Conservation (phyloP, 1,284 basidiomycete genomes). For the Neotropicomus parvogracilis region DNA sequence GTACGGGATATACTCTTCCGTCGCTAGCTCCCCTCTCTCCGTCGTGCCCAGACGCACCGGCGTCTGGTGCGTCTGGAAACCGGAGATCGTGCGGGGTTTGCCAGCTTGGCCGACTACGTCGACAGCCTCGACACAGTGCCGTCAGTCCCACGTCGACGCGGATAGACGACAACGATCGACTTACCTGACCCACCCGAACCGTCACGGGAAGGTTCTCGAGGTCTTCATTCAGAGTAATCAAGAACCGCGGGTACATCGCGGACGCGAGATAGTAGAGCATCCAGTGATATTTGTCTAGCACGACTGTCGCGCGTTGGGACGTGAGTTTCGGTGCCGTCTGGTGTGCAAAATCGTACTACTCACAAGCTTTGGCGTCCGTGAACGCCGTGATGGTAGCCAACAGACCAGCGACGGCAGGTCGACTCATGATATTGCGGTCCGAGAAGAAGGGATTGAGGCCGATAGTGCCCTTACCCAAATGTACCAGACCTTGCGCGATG, state of each 20-base stretch:
- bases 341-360: slow-evolving; percentile 36
- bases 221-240: slow-evolving; percentile 95
- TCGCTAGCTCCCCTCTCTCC: slow-evolving; percentile 93
- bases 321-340: slow-evolving; percentile 3
- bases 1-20: slow-evolving; percentile 95
- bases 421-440: slow-evolving; percentile 87
- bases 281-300: slow-evolving; percentile 96
- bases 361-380: slow-evolving; percentile 90
- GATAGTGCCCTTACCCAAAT: slow-evolving; percentile 99
- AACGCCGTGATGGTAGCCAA: slow-evolving; percentile 88
- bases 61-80: slow-evolving; percentile 96
- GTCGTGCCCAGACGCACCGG: slow-evolving; percentile 93
- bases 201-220: slow-evolving; percentile 83
- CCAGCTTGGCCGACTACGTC: slow-evolving; percentile 91
- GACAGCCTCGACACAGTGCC: slow-evolving; percentile 53
- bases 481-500: slow-evolving; percentile 92
- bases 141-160: slow-evolving; percentile 2
- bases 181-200: slow-evolving; percentile 90
- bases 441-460: slow-evolving; percentile 98
- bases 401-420: slow-evolving; percentile 88
- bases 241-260: slow-evolving; percentile 97
- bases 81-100: slow-evolving; percentile 87
- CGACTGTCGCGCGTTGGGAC: slow-evolving; percentile 47
- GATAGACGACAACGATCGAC: slow-evolving; percentile 12
- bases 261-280: slow-evolving; percentile 95